Percentiles rank a stretch among this genome's conserved stretches.
phyloP scores from a whole-genome alignment of 805 yeast genomes.

The Scheffersomyces ergatensis region DNA sequence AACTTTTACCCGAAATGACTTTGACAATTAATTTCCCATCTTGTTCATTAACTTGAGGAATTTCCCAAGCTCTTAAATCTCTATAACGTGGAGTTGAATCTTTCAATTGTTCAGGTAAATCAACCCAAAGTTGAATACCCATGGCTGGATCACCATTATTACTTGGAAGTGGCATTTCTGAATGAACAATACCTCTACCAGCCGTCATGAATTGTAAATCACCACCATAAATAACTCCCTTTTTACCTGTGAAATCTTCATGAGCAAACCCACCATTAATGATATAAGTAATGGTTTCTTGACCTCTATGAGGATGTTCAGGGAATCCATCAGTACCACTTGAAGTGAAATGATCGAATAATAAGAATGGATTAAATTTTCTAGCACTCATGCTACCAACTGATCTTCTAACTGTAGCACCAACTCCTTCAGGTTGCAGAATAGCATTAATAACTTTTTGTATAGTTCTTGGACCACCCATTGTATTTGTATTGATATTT shows the following conservation, averaged over 20 bases:
- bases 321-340: slow-evolving; percentile 63
- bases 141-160: slow-evolving; percentile 47
- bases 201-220: slow-evolving; percentile 95
- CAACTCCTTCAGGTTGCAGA: slow-evolving; percentile 82
- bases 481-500: slow-evolving; percentile 2
- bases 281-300: slow-evolving; percentile 35
- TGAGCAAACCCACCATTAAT: slow-evolving; percentile 37
- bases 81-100: slow-evolving; percentile 72
- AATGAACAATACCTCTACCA: slow-evolving; percentile 81
- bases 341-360: slow-evolving; percentile 72
- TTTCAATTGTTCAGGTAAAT: slow-evolving; percentile 64
- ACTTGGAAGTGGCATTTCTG: slow-evolving; percentile 75
- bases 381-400: slow-evolving; percentile 68
- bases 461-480: slow-evolving; percentile 25
- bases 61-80: slow-evolving; percentile 66
- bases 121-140: slow-evolving; percentile 90
- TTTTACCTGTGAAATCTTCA: slow-evolving; percentile 79
- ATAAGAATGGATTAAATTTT: slow-evolving; percentile 76
- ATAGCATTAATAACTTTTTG: slow-evolving; percentile 42
- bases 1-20: slow-evolving; percentile 75
- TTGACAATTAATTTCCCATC: slow-evolving; percentile 61
- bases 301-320: slow-evolving; percentile 40
- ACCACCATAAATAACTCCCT: slow-evolving; percentile 74
- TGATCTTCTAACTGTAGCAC: slow-evolving; percentile 82
- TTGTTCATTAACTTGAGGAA: slow-evolving; percentile 65